These are phyloP conservation scores for Hypoxylon trugodes DNA, from an alignment of 495 filamentous ascomycete species.

Conservation along the genomic window DNA sequence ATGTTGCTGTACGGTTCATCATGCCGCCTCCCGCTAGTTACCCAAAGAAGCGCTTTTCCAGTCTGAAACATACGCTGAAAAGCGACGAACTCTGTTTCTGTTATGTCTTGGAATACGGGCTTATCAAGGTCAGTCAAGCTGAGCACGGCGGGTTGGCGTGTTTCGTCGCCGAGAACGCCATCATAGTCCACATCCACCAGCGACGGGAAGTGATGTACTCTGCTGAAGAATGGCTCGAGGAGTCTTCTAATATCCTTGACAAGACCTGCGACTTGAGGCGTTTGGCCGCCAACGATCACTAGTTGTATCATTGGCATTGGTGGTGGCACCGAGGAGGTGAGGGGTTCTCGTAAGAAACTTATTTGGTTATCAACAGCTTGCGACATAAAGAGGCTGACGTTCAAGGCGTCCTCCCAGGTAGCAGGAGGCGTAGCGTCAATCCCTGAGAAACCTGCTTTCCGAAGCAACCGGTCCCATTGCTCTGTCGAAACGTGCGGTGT, in stretches of 20 bases:
- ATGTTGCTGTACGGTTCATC: conserved; percentile 51
- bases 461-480: too few species aligned
- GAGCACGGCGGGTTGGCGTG: conserved; percentile 41
- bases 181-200: background rate
- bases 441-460: too few species aligned
- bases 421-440: conserved; percentile 17
- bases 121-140: conserved; percentile 56
- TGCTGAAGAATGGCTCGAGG: too few species aligned
- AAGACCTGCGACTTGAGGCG: too few species aligned
- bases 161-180: too few species aligned
- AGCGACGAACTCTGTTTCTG: conserved; percentile 21
- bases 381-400: conserved; percentile 45
- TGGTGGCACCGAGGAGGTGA: background rate
- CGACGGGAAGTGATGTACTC: background rate
- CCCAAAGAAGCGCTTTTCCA: conserved; percentile 53
- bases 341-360: conserved; percentile 2
- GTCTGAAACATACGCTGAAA: conserved; percentile 45
- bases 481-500: too few species aligned
- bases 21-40: conserved; percentile 46
- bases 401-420: background rate
- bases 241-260: too few species aligned
- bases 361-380: conserved; percentile 52
- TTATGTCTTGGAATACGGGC: conserved; percentile 50
- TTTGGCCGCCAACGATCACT: conserved; percentile 12
- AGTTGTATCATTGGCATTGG: background rate